phyloP scores from a whole-genome alignment of 2,329 filamentous ascomycete species.

The Trichoderma sp. region DNA sequence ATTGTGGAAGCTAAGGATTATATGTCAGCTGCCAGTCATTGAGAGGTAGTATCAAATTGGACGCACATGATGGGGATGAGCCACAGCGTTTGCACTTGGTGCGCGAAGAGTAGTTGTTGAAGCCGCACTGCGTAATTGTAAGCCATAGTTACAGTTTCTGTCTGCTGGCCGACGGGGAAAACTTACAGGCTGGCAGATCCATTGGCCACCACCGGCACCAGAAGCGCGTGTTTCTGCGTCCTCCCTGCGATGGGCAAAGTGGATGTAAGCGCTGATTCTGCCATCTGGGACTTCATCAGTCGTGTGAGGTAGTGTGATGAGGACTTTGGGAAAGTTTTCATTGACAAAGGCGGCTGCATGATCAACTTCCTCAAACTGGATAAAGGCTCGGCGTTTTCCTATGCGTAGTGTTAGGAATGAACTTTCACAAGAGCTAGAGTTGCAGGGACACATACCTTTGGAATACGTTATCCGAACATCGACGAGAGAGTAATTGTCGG shows the following conservation, averaged over 20 bases:
- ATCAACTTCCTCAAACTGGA: slow-evolving; percentile 41
- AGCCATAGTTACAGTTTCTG: slow-evolving; percentile 17
- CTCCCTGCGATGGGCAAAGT: slow-evolving; percentile 41
- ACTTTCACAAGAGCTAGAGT: not conserved
- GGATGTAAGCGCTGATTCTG: slow-evolving; percentile 38
- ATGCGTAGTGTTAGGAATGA: slow-evolving; percentile 17
- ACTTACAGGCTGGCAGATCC: slow-evolving; percentile 37
- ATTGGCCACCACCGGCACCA: slow-evolving; percentile 28
- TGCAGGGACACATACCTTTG: slow-evolving; percentile 28
- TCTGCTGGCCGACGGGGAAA: not conserved
- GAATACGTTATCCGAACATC: slow-evolving; percentile 40
- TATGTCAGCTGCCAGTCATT: not conserved
- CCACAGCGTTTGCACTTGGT: slow-evolving; percentile 40
- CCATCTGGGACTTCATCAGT: slow-evolving; percentile 41
- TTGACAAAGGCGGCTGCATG: slow-evolving; percentile 43
- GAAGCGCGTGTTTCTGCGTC: slow-evolving; percentile 31
- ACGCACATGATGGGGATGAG: slow-evolving; percentile 31
- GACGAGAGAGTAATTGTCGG: slow-evolving; percentile 37
- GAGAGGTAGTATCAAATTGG: slow-evolving; percentile 38
- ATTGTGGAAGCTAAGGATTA: slow-evolving; percentile 28
- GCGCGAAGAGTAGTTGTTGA: slow-evolving; percentile 40
- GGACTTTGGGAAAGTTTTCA: slow-evolving; percentile 41
- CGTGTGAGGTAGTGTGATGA: slow-evolving; percentile 35
- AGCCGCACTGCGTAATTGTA: slow-evolving; percentile 35
- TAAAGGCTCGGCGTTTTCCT: slow-evolving; percentile 41